Evolutionary conservation across 441 rosid genomes (phyloP), one percentile per base, ranked within the genome.

Genomic region (Codiaeum variegatum): DNA sequence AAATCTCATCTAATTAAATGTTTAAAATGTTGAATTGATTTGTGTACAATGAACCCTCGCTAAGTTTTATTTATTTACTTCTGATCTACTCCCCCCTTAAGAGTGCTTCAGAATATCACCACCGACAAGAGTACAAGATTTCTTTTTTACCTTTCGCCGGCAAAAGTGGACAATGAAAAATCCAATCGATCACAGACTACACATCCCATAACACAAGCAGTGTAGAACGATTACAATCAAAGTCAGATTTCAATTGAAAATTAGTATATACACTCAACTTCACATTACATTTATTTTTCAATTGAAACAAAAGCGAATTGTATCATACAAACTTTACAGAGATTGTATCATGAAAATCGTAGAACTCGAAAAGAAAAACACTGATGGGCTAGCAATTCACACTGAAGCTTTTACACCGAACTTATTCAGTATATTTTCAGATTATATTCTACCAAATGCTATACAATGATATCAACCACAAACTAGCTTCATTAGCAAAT

Each of bases 371-470:
- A 52, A n/a, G 63, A 24, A 62, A 62, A 49, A 54, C n/a, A 63
- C 47, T 40, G 29, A 62, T 31, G 2, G 3, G 55, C 36, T 47
- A 16, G 16, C 32, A 34, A 52, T 46, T 21, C 13, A 29, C 31
- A 32, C 2, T 23, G 38, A 44, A 23, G 66, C 44, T 68, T 40
- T 56, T 68, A 68, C 66, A 67, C 21, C 63, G 44, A 65, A 36
- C 60, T 12, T 26, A 49, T 2, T 6, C n/a, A 9, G 54, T 44
- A 65, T 32, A 44, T 65, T 38, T 1, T n/a, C 6, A 44, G n/a
- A 56, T 34, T 31, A 32, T 26, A 72, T 51, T 64, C n/a, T 51
- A 26, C 62, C 40, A 16, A 34, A 24, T 8, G 67, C 59, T 61
- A 21, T 46, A 68, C 29, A 54, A 19, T 54, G 15, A 21, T 28